Evolutionary conservation across 1,284 basidiomycete genomes (phyloP).

Genomic region (Volvariella surrecta): DNA sequence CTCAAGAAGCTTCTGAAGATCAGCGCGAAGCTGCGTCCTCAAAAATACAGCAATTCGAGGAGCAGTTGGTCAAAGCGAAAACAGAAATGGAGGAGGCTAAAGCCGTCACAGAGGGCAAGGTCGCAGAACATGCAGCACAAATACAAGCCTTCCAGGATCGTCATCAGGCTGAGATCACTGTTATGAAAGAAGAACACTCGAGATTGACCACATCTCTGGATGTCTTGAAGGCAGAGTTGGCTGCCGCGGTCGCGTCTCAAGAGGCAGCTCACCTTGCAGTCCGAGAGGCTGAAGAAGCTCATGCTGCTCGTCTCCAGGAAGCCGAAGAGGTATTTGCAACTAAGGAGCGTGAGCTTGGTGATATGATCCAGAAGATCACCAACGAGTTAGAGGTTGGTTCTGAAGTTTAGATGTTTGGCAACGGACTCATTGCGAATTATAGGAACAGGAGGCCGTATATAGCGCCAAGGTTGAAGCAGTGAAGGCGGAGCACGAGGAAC

Average conservation of each 20-base stretch:
- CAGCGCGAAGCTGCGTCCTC: constrained; percentile 36
- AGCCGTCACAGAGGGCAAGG: constrained; percentile 38
- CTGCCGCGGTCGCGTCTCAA: constrained; percentile 32
- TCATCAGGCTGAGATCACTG: constrained; percentile 40
- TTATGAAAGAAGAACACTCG: constrained; percentile 35
- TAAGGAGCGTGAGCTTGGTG: constrained; percentile 47
- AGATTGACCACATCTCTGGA: constrained; percentile 37
- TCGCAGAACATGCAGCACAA: constrained; percentile 33
- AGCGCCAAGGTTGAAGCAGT: constrained; percentile 56
- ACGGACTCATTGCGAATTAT: constrained; percentile 9
- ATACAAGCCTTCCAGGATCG: constrained; percentile 31
- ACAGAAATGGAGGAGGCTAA: constrained; percentile 35
- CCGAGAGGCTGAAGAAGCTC: constrained; percentile 33
- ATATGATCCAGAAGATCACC: constrained; percentile 47
- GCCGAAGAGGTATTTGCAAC: constrained; percentile 36
- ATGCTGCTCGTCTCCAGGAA: constrained; percentile 40
- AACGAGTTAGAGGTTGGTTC: constrained; percentile 53
- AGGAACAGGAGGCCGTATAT: constrained; percentile 67
- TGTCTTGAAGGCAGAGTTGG: constrained; percentile 37
- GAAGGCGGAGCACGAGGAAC: constrained; percentile 56
- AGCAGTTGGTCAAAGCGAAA: constrained; percentile 40
- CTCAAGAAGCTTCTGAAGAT: constrained; percentile 57
- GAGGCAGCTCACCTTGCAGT: constrained; percentile 41
- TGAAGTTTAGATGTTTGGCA: constrained; percentile 4
- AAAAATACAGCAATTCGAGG: constrained; percentile 45